A percentile compares a stretch with the other conserved stretches of the same genome.
These are phyloP conservation scores for Aureobasidium zeae DNA, from an alignment of 2,329 filamentous ascomycete species.

Conservation along the genomic window DNA sequence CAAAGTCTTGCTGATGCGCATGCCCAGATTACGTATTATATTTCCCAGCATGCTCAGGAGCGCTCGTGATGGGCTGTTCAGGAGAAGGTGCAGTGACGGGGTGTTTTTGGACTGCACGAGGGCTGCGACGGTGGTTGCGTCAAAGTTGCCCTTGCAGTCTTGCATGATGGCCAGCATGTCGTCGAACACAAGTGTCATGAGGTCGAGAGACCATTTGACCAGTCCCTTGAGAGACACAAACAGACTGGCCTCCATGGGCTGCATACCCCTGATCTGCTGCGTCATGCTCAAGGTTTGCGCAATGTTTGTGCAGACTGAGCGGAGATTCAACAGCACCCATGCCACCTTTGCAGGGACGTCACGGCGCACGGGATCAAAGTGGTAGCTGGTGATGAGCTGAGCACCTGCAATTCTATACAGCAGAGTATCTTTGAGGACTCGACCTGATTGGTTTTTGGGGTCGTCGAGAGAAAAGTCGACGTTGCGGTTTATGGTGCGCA, in stretches of 20 bases:
- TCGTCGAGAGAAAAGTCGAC: conserved; percentile 76
- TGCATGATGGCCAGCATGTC: conserved; percentile 34
- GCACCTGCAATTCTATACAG: conserved; percentile 71
- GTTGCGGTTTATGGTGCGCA: conserved; percentile 59
- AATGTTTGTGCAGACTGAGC: conserved; percentile 44
- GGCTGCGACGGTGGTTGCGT: neutral
- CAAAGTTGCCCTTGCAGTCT: conserved; percentile 4
- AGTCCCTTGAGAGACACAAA: conserved; percentile 64
- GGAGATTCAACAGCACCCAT: conserved; percentile 64
- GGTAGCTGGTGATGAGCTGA: conserved; percentile 68
- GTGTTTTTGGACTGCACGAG: conserved; percentile 19
- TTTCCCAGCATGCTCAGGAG: conserved; percentile 62
- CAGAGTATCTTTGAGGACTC: conserved; percentile 61
- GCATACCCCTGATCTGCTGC: conserved; percentile 17
- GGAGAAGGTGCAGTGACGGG: conserved; percentile 43
- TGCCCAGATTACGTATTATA: conserved; percentile 39
- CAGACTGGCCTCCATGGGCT: conserved; percentile 45
- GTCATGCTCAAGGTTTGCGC: conserved; percentile 21
- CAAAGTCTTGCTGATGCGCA: conserved; percentile 12
- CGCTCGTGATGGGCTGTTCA: conserved; percentile 64
- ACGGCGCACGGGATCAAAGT: conserved; percentile 48
- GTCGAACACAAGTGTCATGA: conserved; percentile 48
- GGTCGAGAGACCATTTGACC: conserved; percentile 67
- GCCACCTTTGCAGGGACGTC: conserved; percentile 64
- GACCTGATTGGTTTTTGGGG: conserved; percentile 48